Base-by-base conservation (phyloP, 805 yeast species). In the Wickerhamomyces queroliae region DNA sequence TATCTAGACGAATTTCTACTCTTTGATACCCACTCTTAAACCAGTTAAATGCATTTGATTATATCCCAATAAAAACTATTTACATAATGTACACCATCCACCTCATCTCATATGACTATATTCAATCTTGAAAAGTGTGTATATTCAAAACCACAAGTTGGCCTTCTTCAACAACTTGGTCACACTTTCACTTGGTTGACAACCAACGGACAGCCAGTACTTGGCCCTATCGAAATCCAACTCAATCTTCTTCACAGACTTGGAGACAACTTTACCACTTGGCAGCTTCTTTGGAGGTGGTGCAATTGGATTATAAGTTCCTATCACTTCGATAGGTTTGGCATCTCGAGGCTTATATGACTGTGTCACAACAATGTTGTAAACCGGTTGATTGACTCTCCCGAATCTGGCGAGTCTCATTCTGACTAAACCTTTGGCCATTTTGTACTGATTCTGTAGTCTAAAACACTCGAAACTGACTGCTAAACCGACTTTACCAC, bases 121-220 rank as follows among this genome's bases (percentile, higher is more conserved):
- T n/a, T n/a, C n/a, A n/a, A 26, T 13, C 17, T 26, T 13, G 6
- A 24, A n/a, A n/a, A n/a, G n/a, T n/a, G n/a, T n/a, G n/a, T n/a
- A 22, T 17, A 12, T 15, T 34, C 17, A 39, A 17, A 48, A 45
- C 56, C 57, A 74, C 41, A 76, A 74, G 43, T 96, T 89, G 33
- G 85, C 88, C 60, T 81, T 87, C 56, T 78, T 80, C 58, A 93
- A 75, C 38, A 93, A 65, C 48, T 78, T 78, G 3, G 78, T 73
- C 11, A 91, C 95, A 4, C 93, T 69, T 33, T 83, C 89, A 19
- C 91, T 79, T 7, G 96, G 95, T 58, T 86, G 95, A 1, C 98
- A 98, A 11, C 99, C 99, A 16, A 88, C 95, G 53, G 96, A 95
- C 26, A 93, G 67, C 99, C 99, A 93, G 63, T 93, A 93, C 61